Conservation (phyloP, 2,329 filamentous ascomycete species). For the Tolypocladium tropicale region DNA sequence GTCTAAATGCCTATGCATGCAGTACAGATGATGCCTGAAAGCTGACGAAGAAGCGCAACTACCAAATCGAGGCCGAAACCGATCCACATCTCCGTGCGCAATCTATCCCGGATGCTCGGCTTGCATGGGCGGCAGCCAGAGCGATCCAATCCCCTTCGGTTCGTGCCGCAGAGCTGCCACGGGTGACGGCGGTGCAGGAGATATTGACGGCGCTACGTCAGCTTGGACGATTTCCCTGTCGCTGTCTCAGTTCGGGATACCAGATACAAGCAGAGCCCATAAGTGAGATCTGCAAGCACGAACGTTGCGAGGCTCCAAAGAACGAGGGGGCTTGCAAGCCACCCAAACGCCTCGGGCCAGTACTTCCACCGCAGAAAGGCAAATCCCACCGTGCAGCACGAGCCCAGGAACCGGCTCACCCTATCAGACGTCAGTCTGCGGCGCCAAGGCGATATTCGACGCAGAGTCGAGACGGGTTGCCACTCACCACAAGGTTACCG, state of each 20-base stretch:
- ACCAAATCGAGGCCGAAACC: background rate
- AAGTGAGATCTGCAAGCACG: slow-evolving; percentile 2
- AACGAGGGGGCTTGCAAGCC: slow-evolving; percentile 4
- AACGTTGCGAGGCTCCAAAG: slow-evolving; percentile 6
- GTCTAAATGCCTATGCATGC: background rate
- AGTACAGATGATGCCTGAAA: background rate
- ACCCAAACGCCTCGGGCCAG: slow-evolving; percentile 6
- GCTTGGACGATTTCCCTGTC: background rate
- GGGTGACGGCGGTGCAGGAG: background rate
- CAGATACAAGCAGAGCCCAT: slow-evolving; percentile 4
- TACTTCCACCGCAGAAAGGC: slow-evolving; percentile 6
- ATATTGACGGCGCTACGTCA: background rate
- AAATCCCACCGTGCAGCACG: slow-evolving; percentile 6
- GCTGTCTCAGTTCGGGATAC: slow-evolving; percentile 1
- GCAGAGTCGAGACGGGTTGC: background rate
- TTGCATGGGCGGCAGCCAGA: background rate
- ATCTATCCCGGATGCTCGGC: background rate
- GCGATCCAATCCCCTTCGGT: too few relatives aligned
- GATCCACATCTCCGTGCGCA: background rate
- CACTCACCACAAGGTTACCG: slow-evolving; percentile 5
- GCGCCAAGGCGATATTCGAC: background rate
- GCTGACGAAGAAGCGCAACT: background rate
- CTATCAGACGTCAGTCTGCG: background rate
- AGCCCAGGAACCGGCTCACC: slow-evolving; percentile 6
- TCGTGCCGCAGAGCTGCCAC: background rate